Base-by-base conservation (phyloP, 2,329 filamentous ascomycete species). In the Pseudogymnoascus sp. region DNA sequence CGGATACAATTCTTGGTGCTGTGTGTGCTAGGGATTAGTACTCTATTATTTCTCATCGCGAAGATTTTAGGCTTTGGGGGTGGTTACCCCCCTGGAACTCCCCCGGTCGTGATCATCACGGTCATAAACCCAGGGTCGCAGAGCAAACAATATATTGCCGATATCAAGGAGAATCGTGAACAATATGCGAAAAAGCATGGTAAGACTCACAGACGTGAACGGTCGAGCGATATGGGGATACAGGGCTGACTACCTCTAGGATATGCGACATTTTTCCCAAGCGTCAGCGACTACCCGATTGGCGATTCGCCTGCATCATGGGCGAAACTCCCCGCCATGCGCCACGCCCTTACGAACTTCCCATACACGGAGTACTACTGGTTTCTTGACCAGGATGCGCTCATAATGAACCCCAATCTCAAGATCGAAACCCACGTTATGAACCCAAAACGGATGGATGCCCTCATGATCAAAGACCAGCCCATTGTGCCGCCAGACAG, bases 401-500 rank as follows among this genome's bases (percentile, higher is more conserved):
- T 96, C 68, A 95, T 99, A 72, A 96, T 96, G 90, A 89, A 95
- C 73, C 87, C 90, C 6, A 77, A 80, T 35, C 77, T 88, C 62
- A 82, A 84, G 13, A 77, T 97, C 35, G 86, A 91, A 67, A 80
- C 84, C 1, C 84, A 91, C 69, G 76, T 99, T 40, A 85, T 96
- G 74, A 79, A 85, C 10, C 77, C 86, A 10, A 78, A 79, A 61
- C 84, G 80, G 63, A 81, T 99, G 59, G 89, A 96, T 71, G 80
- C 80, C 21, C 74, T 90, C 63, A 97, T 97, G 91, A 84, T 95
- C 69, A 89, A 86, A 73, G 90, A 96, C 74, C 82, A 87, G 62
- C 86, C 95, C 5, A 86, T 99, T 61, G 93, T 97, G 7, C 95
- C 93, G 1, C 95, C 96, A 0, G 91, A 97, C 76, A 96, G 91